Percentiles rank a stretch among this genome's conserved stretches.
phyloP scores from a whole-genome alignment of 306 rosid species.

The Trichosanthes cucumerina region DNA sequence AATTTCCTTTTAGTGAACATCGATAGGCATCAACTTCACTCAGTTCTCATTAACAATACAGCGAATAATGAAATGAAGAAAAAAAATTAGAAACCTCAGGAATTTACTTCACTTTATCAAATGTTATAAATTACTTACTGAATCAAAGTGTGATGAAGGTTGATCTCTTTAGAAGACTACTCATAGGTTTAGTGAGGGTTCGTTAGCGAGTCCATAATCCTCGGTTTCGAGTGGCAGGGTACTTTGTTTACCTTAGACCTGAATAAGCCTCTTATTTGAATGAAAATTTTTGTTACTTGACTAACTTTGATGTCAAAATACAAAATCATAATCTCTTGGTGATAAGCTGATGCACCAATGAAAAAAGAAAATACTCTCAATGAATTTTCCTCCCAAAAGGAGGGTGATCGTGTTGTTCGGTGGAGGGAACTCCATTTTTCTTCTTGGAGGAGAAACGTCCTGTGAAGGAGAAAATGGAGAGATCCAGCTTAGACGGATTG shows the following conservation, averaged over 20 bases:
- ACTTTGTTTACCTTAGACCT: neutral
- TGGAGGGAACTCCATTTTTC: neutral
- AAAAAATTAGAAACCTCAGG: neutral
- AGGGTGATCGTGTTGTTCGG: neutral
- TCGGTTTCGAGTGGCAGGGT: neutral
- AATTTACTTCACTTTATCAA: neutral
- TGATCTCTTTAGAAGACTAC: neutral
- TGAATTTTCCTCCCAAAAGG: neutral
- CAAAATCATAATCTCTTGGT: neutral
- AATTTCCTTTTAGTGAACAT: neutral
- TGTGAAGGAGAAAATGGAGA: neutral
- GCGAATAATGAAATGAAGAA: neutral
- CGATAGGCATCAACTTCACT: neutral
- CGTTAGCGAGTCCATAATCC: neutral
- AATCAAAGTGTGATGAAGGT: neutral
- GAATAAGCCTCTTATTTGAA: neutral
- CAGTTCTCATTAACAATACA: neutral
- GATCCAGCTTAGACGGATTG: neutral
- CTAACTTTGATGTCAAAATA: neutral
- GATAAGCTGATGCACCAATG: neutral
- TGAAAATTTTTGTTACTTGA: neutral
- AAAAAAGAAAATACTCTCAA: neutral
- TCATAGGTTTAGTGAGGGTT: neutral
- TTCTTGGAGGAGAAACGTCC: neutral
- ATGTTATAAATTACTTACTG: neutral